These are phyloP conservation scores for Phytophthora sp. DNA, from an alignment of 352 stramenopile species.

Conservation along the genomic window DNA sequence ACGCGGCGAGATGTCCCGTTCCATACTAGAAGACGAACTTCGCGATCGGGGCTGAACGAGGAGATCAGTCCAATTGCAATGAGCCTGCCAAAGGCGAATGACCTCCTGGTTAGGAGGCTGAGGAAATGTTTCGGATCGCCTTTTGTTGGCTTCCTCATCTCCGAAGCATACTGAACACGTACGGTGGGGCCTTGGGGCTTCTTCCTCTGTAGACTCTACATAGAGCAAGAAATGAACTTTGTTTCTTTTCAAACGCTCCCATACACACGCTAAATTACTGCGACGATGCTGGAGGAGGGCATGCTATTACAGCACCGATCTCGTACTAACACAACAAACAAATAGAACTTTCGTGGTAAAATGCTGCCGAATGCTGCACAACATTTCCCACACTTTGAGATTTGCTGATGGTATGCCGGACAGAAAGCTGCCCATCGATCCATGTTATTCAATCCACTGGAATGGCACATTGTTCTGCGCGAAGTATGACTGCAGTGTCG, in stretches of 20 bases:
- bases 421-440: constrained; percentile 22
- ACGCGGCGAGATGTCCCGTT: too few species aligned
- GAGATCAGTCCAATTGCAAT: constrained; percentile 19
- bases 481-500: constrained; percentile 65
- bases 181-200: constrained; percentile 8
- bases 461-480: constrained; percentile 68
- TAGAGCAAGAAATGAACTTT: constrained; percentile 49
- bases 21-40: too few species aligned
- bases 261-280: constrained; percentile 8
- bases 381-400: constrained; percentile 15
- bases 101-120: constrained; percentile 1
- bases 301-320: constrained; percentile 3
- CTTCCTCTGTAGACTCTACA: constrained; percentile 36
- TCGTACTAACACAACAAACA: constrained; percentile 21
- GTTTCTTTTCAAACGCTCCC: constrained; percentile 30
- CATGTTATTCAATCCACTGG: constrained; percentile 48
- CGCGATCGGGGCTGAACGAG: constrained; percentile 20
- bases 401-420: constrained; percentile 12
- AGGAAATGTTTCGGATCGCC: constrained; percentile 22
- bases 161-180: constrained; percentile 17
- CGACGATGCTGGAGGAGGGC: constrained; percentile 3
- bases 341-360: constrained; percentile 30
- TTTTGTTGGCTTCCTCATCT: constrained; percentile 18
- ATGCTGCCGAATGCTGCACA: constrained; percentile 22
- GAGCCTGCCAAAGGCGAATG: constrained; percentile 6